Evolutionary conservation across 1,139 yeast species (phyloP).

Genomic region (Ogataea hybrid): DNA sequence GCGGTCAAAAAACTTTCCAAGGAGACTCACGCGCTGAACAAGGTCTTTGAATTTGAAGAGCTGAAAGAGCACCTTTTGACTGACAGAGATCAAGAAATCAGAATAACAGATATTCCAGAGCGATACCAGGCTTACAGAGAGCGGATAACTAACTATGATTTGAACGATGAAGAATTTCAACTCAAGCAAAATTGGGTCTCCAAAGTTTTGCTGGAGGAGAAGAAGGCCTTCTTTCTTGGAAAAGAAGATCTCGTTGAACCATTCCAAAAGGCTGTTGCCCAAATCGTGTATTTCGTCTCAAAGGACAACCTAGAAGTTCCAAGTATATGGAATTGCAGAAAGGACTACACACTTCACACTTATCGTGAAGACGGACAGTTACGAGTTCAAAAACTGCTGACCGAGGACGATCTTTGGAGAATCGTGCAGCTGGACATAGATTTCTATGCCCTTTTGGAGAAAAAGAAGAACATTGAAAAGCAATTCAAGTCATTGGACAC

Average conservation of each 20-base stretch:
- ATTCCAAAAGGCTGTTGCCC: constrained; percentile 65
- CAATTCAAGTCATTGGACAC: constrained; percentile 54
- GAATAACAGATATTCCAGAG: constrained; percentile 90
- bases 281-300: constrained; percentile 75
- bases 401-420: constrained; percentile 91
- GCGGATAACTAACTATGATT: constrained; percentile 59
- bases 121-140: constrained; percentile 79
- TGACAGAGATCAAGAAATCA: constrained; percentile 84
- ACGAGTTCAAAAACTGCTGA: constrained; percentile 52
- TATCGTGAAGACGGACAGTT: constrained; percentile 46
- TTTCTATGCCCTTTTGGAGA: constrained; percentile 81
- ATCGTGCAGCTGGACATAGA: constrained; percentile 84
- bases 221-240: constrained; percentile 36
- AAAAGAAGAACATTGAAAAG: constrained; percentile 61
- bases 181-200: constrained; percentile 81
- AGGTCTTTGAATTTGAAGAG: constrained; percentile 94
- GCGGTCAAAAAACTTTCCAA: constrained; percentile 48
- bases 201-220: constrained; percentile 53
- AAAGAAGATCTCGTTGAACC: constrained; percentile 50
- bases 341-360: constrained; percentile 73
- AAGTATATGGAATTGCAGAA: constrained; percentile 93
- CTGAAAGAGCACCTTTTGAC: constrained; percentile 87
- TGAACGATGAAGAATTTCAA: constrained; percentile 65
- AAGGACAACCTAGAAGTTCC: constrained; percentile 88
- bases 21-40: constrained; percentile 53